Evolutionary conservation across 2,329 filamentous ascomycete genomes (phyloP).

Genomic region (Rhexocercosporidium sp.): DNA sequence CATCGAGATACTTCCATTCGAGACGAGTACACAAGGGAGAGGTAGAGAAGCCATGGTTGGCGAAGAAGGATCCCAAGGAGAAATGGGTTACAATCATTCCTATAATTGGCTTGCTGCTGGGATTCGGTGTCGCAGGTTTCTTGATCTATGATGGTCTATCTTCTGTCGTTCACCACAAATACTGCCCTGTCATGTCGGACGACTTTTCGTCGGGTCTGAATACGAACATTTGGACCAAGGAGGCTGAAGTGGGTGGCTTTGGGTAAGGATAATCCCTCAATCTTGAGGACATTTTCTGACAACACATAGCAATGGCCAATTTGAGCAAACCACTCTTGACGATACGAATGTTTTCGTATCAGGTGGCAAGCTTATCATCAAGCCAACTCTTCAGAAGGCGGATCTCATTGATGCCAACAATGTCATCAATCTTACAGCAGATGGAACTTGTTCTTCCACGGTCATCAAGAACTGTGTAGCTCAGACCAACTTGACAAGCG

Average conservation of each 20-base stretch:
- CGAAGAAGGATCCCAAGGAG: conserved; percentile 76
- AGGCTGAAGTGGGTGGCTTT: conserved; percentile 50
- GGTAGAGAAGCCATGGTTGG: conserved; percentile 77
- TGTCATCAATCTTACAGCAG: conserved; percentile 68
- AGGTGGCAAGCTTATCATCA: conserved; percentile 73
- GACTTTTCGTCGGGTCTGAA: conserved; percentile 58
- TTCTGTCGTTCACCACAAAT: conserved; percentile 73
- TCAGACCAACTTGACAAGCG: conserved; percentile 77
- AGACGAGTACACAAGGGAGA: conserved; percentile 70
- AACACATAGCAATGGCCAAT: conserved; percentile 72
- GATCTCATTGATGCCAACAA: conserved; percentile 68
- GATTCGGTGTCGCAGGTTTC: conserved; percentile 70
- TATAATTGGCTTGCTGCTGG: conserved; percentile 71
- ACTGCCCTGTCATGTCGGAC: conserved; percentile 58
- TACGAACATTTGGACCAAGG: conserved; percentile 53
- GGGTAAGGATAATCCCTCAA: conserved; percentile 63
- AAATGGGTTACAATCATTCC: conserved; percentile 88
- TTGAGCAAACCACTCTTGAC: conserved; percentile 73
- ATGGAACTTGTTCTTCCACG: conserved; percentile 71
- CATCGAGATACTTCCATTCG: conserved; percentile 41
- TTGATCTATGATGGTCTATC: conserved; percentile 76
- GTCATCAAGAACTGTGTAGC: conserved; percentile 67
- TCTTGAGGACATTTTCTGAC: conserved; percentile 19
- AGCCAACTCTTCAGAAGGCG: conserved; percentile 76
- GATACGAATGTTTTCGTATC: conserved; percentile 78